Evolutionary conservation across 768 basidiomycete species (phyloP).

Genomic region (Plicaturopsis crispa): DNA sequence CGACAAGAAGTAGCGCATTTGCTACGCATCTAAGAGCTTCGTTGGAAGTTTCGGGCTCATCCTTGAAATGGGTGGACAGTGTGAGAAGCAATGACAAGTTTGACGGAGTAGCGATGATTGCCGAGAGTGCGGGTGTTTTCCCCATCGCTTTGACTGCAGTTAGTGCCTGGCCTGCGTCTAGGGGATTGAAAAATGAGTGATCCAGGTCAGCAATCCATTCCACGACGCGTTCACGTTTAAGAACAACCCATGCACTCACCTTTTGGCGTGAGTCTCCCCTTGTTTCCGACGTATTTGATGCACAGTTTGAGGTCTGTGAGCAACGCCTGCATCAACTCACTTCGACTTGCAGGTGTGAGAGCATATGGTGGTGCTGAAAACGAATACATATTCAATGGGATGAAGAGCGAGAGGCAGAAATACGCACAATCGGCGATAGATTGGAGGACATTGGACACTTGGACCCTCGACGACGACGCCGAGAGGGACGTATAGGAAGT

Average conservation of each 20-base stretch:
- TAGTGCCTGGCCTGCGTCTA: conserved; percentile 65
- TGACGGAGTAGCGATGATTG: conserved; percentile 41
- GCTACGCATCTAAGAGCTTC: conserved; percentile 75
- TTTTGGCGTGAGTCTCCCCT: conserved; percentile 43
- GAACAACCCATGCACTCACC: conserved; percentile 41
- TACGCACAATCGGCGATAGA: conserved; percentile 42
- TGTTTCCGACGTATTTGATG: conserved; percentile 25
- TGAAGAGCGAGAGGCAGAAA: conserved; percentile 3
- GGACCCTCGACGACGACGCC: conserved; percentile 34
- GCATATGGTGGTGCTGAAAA: conserved; percentile 37
- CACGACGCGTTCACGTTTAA: too few species aligned
- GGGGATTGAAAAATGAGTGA: conserved; percentile 1
- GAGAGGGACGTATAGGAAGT: conserved; percentile 40
- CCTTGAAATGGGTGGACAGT: conserved; percentile 45
- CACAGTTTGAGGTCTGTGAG: conserved; percentile 48
- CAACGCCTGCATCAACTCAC: conserved; percentile 48
- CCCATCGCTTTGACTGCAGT: conserved; percentile 70
- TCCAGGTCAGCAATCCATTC: neutral
- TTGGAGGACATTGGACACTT: conserved; percentile 40
- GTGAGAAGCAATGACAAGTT: conserved; percentile 53
- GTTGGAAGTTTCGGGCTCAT: conserved; percentile 48
- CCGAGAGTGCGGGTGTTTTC: conserved; percentile 61
- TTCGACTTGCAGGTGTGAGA: conserved; percentile 39
- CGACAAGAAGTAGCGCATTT: conserved; percentile 69
- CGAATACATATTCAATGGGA: neutral